phyloP scores from a whole-genome alignment of 2,329 filamentous ascomycete species.

The Aureobasidium sp. region DNA sequence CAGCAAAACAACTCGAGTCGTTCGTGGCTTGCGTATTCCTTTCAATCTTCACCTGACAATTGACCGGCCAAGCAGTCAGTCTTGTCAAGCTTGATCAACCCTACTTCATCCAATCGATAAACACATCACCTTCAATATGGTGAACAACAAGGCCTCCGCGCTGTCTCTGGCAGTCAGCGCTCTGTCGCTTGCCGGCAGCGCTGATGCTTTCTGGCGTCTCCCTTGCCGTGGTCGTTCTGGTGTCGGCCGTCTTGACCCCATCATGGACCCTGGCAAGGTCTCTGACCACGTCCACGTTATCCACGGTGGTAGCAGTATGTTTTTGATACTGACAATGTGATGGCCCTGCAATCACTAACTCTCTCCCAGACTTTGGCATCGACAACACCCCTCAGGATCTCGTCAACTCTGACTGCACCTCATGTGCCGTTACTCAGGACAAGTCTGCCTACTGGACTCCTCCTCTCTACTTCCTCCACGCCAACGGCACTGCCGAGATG shows the following conservation, averaged over 20 bases:
- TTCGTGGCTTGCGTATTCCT: slow-evolving; percentile 7
- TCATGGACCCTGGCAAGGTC: slow-evolving; percentile 56
- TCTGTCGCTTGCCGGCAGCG: slow-evolving; percentile 26
- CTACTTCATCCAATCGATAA: slow-evolving; percentile 12
- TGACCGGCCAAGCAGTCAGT: slow-evolving; percentile 8
- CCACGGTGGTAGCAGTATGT: slow-evolving; percentile 69
- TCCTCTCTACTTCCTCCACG: slow-evolving; percentile 66
- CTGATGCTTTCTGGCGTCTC: slow-evolving; percentile 77
- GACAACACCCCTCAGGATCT: slow-evolving; percentile 54
- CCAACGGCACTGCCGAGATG: slow-evolving; percentile 58
- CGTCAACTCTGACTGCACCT: slow-evolving; percentile 61
- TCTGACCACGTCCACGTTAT: slow-evolving; percentile 66
- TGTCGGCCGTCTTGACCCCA: slow-evolving; percentile 60
- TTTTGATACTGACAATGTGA: neutral
- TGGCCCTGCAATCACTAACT: slow-evolving; percentile 15
- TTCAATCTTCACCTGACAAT: slow-evolving; percentile 1
- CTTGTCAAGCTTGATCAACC: slow-evolving; percentile 9
- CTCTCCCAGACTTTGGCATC: slow-evolving; percentile 54
- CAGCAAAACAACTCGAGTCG: slow-evolving; percentile 13
- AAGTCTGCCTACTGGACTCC: slow-evolving; percentile 84
- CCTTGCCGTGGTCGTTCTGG: slow-evolving; percentile 67
- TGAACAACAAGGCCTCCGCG: slow-evolving; percentile 15
- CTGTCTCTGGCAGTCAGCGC: slow-evolving; percentile 21
- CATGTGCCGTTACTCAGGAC: slow-evolving; percentile 72
- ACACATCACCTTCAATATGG: slow-evolving; percentile 2